Base-by-base conservation (phyloP, 108 stramenopile species). In the Conticribra guillardii region DNA sequence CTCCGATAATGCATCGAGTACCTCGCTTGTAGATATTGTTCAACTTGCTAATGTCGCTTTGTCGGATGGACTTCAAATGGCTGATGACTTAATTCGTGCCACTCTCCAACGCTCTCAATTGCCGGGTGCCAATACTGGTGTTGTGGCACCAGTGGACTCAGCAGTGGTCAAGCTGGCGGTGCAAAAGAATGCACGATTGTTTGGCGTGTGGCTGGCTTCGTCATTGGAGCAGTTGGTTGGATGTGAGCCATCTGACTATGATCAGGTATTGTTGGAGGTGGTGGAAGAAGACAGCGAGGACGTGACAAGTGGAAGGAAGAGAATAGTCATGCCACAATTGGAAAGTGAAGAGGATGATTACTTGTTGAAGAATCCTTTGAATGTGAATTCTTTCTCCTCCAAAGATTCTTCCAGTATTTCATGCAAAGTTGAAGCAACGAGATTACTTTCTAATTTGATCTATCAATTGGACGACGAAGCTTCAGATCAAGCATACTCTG, bases 81-180 rank as follows among this genome's bases (percentile, higher is more conserved):
- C 90, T 18, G 93, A 94, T 73, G 93, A 94, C 64, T 86, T 89
- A 3, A 85, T 91, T 18, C 69, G 89, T 31, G 84, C 86, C 28
- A 84, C 87, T 28, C 65, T 89, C 11, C 66, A 76, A 28, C 49
- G 61, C 17, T 68, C 76, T 47, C 44, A 59, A 55, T 52, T 71
- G 23, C 11, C 67, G 8, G 83, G 52, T 22, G 72, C 48, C 27
- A 41, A 24, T 44, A 37, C 32, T 55, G 70, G 70, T 45, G 49
- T 69, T 19, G 33, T 55, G 27, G 64, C 82, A 22, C 82, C 80
- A 5, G 73, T 81, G 19, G 89, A 89, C 69, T 53, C 68, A 18
- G 72, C 78, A 0, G 87, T 88, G 67, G 67, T 93, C 49, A 84
- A 84, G 54, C 61, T 80, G 28, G 89, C 91, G n/a, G 88, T 92